A percentile compares a stretch with the other conserved stretches of the same genome.
Conservation (phyloP, 352 stramenopile species). For the Pythium rhizo-oryzae region DNA sequence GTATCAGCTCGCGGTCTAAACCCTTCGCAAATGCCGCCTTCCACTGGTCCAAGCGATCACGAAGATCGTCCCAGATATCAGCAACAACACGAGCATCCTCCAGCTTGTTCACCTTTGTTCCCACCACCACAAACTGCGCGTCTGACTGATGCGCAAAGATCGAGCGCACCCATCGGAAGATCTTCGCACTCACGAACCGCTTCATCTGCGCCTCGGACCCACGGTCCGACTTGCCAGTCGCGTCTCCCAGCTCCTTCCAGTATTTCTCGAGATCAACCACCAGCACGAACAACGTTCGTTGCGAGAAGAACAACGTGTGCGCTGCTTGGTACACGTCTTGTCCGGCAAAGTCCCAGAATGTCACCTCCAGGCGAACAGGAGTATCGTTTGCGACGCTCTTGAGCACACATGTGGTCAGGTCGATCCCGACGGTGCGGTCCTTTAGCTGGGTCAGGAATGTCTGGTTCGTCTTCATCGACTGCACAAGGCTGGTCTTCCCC, state of each 20-base stretch:
- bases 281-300: slow-evolving; percentile 18
- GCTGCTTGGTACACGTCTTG: slow-evolving; percentile 15
- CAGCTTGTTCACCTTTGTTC: slow-evolving; percentile 18
- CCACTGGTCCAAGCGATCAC: slow-evolving; percentile 1
- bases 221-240: neutral
- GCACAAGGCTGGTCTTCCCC: slow-evolving; percentile 6
- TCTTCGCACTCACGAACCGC: slow-evolving; percentile 4
- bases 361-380: neutral
- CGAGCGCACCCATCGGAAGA: slow-evolving; percentile 18
- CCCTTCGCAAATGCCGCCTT: slow-evolving; percentile 1
- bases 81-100: neutral
- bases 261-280: slow-evolving; percentile 11
- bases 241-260: neutral
- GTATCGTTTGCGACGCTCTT: neutral
- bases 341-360: slow-evolving; percentile 30
- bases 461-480: neutral
- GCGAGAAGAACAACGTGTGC: slow-evolving; percentile 21
- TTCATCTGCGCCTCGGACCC: neutral
- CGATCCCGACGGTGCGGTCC: slow-evolving; percentile 1
- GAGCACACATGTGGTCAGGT: neutral
- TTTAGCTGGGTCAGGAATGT: neutral
- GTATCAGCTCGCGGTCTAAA: neutral
- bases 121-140: slow-evolving; percentile 16
- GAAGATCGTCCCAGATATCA: slow-evolving; percentile 5
- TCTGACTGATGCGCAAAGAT: slow-evolving; percentile 20